Conservation (phyloP, 1,139 yeast species). For the Diutina rugosa region DNA sequence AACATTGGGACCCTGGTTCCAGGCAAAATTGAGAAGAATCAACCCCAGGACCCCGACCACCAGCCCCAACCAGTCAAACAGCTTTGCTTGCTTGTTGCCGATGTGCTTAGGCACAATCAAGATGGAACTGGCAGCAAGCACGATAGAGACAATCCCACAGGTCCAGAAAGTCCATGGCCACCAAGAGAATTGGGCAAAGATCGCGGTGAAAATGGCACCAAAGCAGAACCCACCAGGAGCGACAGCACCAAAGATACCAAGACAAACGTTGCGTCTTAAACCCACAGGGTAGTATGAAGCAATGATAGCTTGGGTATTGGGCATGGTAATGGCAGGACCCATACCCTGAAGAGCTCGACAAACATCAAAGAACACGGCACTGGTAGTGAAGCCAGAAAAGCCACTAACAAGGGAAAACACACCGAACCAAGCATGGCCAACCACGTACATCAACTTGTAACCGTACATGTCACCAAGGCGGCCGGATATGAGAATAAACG, state of each 20-base stretch:
- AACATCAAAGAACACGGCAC: conserved; percentile 32
- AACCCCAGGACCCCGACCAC: conserved; percentile 22
- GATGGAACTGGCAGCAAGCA: conserved; percentile 16
- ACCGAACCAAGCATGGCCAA: conserved; percentile 35
- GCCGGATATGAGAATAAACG: conserved; percentile 49
- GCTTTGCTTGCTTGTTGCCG: conserved; percentile 10
- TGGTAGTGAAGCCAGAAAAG: conserved; percentile 27
- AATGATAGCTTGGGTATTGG: conserved; percentile 43
- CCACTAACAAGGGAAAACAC: conserved; percentile 42
- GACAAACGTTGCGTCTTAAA: conserved; percentile 21
- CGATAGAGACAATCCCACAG: conserved; percentile 22
- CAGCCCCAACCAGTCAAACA: conserved; percentile 38
- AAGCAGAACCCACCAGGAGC: conserved; percentile 47
- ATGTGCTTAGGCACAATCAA: conserved; percentile 31
- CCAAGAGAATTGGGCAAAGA: conserved; percentile 27
- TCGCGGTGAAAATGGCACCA: conserved; percentile 35
- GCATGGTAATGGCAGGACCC: conserved; percentile 45
- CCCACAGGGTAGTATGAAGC: conserved; percentile 40
- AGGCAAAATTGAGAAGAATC: conserved; percentile 3
- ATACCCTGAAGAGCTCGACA: conserved; percentile 49
- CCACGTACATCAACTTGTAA: conserved; percentile 32
- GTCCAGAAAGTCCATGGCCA: conserved; percentile 53
- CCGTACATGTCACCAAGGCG: conserved; percentile 56
- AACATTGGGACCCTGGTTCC: conserved; percentile 4
- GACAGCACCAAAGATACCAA: conserved; percentile 41